Conservation (phyloP, 768 basidiomycete genomes). For the Mycena metata region DNA sequence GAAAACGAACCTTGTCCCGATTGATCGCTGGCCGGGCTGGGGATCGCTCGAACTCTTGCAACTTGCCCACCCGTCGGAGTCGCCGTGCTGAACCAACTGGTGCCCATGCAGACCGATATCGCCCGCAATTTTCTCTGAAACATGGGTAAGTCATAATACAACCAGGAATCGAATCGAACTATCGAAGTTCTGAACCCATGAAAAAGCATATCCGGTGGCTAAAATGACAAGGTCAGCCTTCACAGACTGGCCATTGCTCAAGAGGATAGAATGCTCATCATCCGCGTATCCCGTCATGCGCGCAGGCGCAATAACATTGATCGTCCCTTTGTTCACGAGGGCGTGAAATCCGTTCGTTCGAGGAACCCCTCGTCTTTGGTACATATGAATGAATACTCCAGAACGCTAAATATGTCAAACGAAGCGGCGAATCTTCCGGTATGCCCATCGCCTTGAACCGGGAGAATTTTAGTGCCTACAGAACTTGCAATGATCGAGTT, state of each 20-base stretch:
- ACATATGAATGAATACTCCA: no score
- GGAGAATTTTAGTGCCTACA: no score
- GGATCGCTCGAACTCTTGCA: no score
- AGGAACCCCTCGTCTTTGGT: conserved; percentile 68
- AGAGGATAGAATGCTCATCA: conserved; percentile 53
- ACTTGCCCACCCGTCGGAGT: no score
- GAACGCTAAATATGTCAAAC: conserved; percentile 47
- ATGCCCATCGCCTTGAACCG: no score
- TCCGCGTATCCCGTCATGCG: conserved; percentile 55
- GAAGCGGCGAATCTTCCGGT: conserved; percentile 25
- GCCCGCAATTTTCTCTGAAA: no score
- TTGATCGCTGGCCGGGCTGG: no score
- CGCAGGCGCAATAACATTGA: conserved; percentile 61
- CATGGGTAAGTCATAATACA: no score
- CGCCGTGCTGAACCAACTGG: no score
- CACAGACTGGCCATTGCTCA: conserved; percentile 59
- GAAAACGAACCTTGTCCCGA: no score
- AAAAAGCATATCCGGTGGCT: conserved; percentile 71
- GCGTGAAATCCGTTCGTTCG: conserved; percentile 62
- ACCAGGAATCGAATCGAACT: conserved; percentile 35
- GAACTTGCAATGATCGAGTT: no score
- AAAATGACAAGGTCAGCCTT: conserved; percentile 64
- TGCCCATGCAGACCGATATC: no score
- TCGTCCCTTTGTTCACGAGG: conserved; percentile 62
- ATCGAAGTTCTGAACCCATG: conserved; percentile 61